Conservation (phyloP, 805 yeast genomes). For the Wickerhamomyces rabaulensis region DNA sequence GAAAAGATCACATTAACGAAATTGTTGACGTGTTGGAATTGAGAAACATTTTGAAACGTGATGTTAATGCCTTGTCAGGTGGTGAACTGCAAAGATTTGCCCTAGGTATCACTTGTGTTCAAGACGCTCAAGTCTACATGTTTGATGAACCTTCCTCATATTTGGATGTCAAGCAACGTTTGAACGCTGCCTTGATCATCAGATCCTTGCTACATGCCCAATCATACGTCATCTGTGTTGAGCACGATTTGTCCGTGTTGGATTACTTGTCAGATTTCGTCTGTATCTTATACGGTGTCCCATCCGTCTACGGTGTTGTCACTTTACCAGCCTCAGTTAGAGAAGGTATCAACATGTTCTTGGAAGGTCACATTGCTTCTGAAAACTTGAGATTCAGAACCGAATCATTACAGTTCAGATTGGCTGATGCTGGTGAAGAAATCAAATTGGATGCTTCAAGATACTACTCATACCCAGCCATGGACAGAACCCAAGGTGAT, state of each 20-base stretch:
- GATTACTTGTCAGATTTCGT: conserved; percentile 96
- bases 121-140: conserved; percentile 94
- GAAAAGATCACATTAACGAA: conserved; percentile 56
- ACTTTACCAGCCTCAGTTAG: conserved; percentile 95
- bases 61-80: conserved; percentile 86
- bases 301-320: conserved; percentile 98
- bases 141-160: conserved; percentile 99
- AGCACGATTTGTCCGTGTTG: conserved; percentile 96
- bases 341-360: conserved; percentile 97
- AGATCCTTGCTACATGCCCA: conserved; percentile 77
- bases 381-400: conserved; percentile 97
- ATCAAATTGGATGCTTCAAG: conserved; percentile 73
- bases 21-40: conserved; percentile 72
- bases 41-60: conserved; percentile 74
- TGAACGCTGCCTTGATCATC: conserved; percentile 93
- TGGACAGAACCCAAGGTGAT: conserved; percentile 94
- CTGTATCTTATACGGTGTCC: conserved; percentile 96
- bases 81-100: conserved; percentile 99
- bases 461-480: conserved; percentile 69
- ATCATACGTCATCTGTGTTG: conserved; percentile 90
- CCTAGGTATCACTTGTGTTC: conserved; percentile 95
- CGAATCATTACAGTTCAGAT: conserved; percentile 89
- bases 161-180: conserved; percentile 97
- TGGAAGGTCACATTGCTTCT: conserved; percentile 96
- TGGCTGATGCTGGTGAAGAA: conserved; percentile 83